Percentiles rank a stretch among this genome's conserved stretches.
Conservation (phyloP, 139 green algal species). For the Trebouxia sp. region DNA sequence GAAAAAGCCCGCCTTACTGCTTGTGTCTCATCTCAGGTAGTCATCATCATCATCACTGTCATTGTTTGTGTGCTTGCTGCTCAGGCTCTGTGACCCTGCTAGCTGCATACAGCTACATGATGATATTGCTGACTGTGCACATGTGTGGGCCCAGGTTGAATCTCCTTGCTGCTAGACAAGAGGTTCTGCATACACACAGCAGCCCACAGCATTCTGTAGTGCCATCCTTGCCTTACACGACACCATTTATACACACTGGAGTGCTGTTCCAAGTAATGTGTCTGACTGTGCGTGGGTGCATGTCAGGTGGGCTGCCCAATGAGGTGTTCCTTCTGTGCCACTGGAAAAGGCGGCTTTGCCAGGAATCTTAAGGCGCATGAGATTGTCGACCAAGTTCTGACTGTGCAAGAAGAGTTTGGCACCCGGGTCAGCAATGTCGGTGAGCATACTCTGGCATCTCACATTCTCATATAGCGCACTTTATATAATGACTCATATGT, state of each 20-base stretch:
- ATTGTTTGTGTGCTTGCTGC: neutral
- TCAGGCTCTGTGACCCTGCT: neutral
- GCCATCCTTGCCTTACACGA: neutral
- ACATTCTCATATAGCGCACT: too few species aligned
- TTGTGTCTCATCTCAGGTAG: conserved; percentile 94
- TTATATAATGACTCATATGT: too few species aligned
- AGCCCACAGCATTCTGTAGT: neutral
- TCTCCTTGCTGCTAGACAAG: too few species aligned
- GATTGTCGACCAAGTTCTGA: conserved; percentile 89
- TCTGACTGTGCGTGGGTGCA: neutral
- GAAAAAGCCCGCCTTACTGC: conserved; percentile 82
- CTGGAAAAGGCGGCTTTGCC: conserved; percentile 95
- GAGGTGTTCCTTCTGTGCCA: conserved; percentile 98
- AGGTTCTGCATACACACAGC: neutral
- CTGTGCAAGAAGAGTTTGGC: conserved; percentile 74
- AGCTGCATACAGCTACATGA: too few species aligned
- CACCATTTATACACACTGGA: neutral
- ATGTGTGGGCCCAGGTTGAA: too few species aligned
- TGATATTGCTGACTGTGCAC: too few species aligned
- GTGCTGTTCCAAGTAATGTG: neutral
- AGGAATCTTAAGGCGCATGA: conserved; percentile 91
- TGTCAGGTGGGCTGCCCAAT: conserved; percentile 95
- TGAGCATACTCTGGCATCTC: conserved; percentile 30
- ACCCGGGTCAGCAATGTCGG: conserved; percentile 75
- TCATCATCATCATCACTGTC: too few species aligned